These are phyloP conservation scores for Phragmites australis DNA, from an alignment of 176 grass and related monocot species.

Conservation along the genomic window DNA sequence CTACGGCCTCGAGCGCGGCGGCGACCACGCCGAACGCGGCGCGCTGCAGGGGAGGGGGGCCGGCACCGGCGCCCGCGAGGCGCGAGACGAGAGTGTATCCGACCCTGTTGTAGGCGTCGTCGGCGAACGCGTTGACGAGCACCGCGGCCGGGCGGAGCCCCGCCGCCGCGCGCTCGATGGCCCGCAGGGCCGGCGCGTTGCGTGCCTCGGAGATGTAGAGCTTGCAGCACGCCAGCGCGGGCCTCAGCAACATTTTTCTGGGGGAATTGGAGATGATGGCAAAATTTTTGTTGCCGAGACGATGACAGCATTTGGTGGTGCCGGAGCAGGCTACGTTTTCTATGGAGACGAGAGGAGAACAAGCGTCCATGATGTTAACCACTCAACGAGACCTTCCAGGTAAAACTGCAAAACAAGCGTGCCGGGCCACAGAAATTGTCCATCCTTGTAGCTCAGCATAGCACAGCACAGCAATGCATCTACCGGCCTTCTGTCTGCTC, in stretches of 20 bases:
- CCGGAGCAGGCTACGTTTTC: not conserved
- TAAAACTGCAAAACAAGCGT: not conserved
- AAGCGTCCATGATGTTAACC: not conserved
- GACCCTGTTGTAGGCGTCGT: constrained; percentile 74
- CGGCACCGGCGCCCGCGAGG: constrained; percentile 4
- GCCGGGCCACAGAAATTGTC: not conserved
- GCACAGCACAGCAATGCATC: no score
- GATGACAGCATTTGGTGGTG: not conserved
- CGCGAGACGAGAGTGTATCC: constrained; percentile 80
- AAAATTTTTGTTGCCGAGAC: not conserved
- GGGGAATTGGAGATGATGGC: not conserved
- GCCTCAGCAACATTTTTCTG: constrained; percentile 8
- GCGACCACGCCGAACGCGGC: constrained; percentile 61
- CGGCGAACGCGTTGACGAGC: constrained; percentile 56
- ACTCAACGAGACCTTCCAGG: not conserved
- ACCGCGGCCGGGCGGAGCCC: constrained; percentile 39
- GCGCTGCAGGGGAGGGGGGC: constrained; percentile 36
- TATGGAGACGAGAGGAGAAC: not conserved
- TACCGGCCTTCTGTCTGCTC: no score
- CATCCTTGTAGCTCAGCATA: not conserved
- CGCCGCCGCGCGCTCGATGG: constrained; percentile 76
- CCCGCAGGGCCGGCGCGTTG: constrained; percentile 48
- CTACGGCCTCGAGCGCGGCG: constrained; percentile 56
- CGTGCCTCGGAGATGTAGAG: constrained; percentile 87
- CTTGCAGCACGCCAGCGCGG: constrained; percentile 80